Conservation (phyloP, 2,329 filamentous ascomycete genomes). For the Fusarium armeniacum region DNA sequence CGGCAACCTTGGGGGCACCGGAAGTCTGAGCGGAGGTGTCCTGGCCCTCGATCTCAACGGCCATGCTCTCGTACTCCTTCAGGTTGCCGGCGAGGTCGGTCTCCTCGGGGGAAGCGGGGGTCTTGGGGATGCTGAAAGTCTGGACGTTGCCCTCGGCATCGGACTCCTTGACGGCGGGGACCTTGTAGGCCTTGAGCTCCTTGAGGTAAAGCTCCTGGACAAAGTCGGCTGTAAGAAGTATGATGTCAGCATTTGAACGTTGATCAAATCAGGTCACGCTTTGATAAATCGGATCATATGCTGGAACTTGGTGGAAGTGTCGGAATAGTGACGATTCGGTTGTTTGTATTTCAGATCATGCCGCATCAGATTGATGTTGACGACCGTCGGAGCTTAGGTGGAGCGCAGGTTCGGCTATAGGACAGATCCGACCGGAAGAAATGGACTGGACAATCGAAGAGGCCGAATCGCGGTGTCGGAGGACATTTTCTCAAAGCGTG, state of each 20-base stretch:
- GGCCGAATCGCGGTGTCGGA: conserved; percentile 17
- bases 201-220: conserved; percentile 98
- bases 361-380: conserved; percentile 27
- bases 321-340: conserved; percentile 4
- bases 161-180: conserved; percentile 82
- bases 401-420: conserved; percentile 50
- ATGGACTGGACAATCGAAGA: conserved; percentile 26
- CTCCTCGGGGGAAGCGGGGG: conserved; percentile 93
- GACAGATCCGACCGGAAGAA: conserved; percentile 41
- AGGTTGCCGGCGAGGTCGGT: conserved; percentile 90
- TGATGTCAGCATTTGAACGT: conserved; percentile 48
- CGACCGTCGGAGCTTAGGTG: conserved; percentile 50
- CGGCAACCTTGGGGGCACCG: conserved; percentile 69
- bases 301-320: neutral
- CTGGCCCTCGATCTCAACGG: conserved; percentile 94
- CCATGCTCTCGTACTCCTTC: conserved; percentile 93
- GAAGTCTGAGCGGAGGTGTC: conserved; percentile 72
- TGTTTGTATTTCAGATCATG: conserved; percentile 4
- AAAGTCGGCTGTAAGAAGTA: conserved; percentile 79
- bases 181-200: conserved; percentile 97
- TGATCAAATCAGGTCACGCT: conserved; percentile 2
- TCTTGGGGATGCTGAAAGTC: conserved; percentile 83
- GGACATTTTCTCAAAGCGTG: neutral
- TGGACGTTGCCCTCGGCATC: conserved; percentile 93
- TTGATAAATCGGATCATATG: conserved; percentile 3